These are phyloP conservation scores for Aspergillus tubingensis DNA, from an alignment of 2,329 filamentous ascomycete species.

Conservation along the genomic window DNA sequence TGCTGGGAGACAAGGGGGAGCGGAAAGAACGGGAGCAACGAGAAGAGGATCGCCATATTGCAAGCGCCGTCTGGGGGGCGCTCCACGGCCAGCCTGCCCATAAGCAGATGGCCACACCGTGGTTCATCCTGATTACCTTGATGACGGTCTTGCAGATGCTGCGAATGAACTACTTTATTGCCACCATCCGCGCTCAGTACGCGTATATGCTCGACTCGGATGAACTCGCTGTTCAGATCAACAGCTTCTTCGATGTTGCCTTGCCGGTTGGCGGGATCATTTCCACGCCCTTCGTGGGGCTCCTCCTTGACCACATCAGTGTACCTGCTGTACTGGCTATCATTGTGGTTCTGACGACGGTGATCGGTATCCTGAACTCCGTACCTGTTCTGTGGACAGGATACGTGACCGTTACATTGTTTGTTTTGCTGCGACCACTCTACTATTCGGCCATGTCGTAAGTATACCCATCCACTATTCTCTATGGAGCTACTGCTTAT, in stretches of 20 bases:
- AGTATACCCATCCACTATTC: slow-evolving; percentile 24
- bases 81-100: slow-evolving; percentile 70
- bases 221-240: slow-evolving; percentile 66
- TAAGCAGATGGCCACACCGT: slow-evolving; percentile 74
- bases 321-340: slow-evolving; percentile 69
- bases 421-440: slow-evolving; percentile 81
- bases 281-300: slow-evolving; percentile 81
- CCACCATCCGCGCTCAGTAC: slow-evolving; percentile 82
- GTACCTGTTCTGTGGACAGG: slow-evolving; percentile 64
- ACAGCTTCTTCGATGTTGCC: slow-evolving; percentile 80
- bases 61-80: slow-evolving; percentile 80
- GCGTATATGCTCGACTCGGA: slow-evolving; percentile 68
- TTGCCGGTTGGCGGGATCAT: slow-evolving; percentile 78
- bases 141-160: slow-evolving; percentile 79
- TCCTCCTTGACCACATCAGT: slow-evolving; percentile 74
- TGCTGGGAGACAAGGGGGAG: slow-evolving; percentile 68
- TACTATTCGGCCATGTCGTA: slow-evolving; percentile 86
- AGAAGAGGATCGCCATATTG: slow-evolving; percentile 70
- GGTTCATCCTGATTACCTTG: slow-evolving; percentile 83
- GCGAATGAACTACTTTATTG: slow-evolving; percentile 90
- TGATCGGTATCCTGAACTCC: slow-evolving; percentile 74
- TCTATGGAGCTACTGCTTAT: not conserved
- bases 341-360: slow-evolving; percentile 71
- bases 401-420: slow-evolving; percentile 77
- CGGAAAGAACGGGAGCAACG: slow-evolving; percentile 57